phyloP scores from a whole-genome alignment of 1,139 yeast genomes.

The Arxiozyma heterogenica region DNA sequence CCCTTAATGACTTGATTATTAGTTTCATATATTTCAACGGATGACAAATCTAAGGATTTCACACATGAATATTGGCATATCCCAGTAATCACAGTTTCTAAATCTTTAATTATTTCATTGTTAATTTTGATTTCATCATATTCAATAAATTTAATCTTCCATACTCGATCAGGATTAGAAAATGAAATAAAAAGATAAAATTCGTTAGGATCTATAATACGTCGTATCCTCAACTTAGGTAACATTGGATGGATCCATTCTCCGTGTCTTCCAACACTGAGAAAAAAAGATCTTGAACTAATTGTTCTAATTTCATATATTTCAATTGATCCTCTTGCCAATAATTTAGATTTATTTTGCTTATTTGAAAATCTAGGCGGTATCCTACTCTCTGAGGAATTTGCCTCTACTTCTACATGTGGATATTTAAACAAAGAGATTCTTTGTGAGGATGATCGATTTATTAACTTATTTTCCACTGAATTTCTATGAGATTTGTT shows the following conservation, averaged over 20 bases:
- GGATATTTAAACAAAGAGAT: conserved; percentile 23
- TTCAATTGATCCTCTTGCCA: conserved; percentile 25
- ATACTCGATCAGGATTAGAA: conserved; percentile 26
- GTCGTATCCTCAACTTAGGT: conserved; percentile 25
- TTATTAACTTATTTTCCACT: conserved; percentile 6
- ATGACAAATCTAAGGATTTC: not conserved
- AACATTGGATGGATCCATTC: conserved; percentile 28
- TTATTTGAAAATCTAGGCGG: not conserved
- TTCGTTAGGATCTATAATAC: conserved; percentile 4
- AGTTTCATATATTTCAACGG: not conserved
- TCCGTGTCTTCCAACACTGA: conserved; percentile 27
- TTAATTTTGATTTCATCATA: not conserved
- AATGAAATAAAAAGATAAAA: conserved; percentile 16
- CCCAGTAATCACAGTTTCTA: conserved; percentile 19
- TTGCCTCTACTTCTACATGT: conserved; percentile 21
- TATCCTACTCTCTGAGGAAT: not conserved
- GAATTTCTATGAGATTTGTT: not conserved
- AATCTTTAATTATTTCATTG: conserved; percentile 4
- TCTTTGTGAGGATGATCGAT: conserved; percentile 27
- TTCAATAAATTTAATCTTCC: conserved; percentile 26
- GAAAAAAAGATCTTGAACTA: conserved; percentile 23
- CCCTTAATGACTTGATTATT: not conserved
- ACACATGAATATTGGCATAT: conserved; percentile 16
- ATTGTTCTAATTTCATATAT: conserved; percentile 17
- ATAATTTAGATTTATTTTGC: conserved; percentile 9